Evolutionary conservation across 2,329 filamentous ascomycete species (phyloP).

Genomic region (Teratosphaeriaceae sp.): DNA sequence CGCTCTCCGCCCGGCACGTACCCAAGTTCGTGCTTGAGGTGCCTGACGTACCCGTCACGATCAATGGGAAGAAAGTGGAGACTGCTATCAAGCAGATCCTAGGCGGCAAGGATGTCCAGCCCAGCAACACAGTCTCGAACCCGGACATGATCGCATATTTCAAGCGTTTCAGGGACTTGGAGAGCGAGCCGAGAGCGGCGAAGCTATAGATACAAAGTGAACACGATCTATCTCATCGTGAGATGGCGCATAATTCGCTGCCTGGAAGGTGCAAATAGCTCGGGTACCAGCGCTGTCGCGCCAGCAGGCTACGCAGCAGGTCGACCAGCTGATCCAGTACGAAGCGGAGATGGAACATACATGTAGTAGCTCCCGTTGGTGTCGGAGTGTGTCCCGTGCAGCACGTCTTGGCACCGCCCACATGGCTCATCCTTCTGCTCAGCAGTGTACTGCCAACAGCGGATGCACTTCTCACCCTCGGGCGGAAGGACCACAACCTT

Average conservation of each 20-base stretch:
- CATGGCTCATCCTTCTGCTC: constrained; percentile 59
- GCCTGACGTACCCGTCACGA: constrained; percentile 36
- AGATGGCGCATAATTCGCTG: no score
- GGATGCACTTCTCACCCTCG: constrained; percentile 62
- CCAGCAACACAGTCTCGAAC: constrained; percentile 36
- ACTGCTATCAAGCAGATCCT: constrained; percentile 38
- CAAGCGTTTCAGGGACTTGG: constrained; percentile 27
- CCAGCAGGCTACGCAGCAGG: no score
- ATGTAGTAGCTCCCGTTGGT: background rate
- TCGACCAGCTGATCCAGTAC: no score
- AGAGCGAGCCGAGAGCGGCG: constrained; percentile 18
- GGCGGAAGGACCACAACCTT: constrained; percentile 36
- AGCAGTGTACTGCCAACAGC: constrained; percentile 87
- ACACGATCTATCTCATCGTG: background rate
- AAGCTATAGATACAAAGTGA: constrained; percentile 16
- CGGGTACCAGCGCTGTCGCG: no score
- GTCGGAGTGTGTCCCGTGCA: constrained; percentile 32
- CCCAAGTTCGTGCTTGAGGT: constrained; percentile 35
- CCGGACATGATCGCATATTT: constrained; percentile 32
- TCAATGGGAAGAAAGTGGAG: constrained; percentile 45
- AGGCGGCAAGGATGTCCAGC: constrained; percentile 32
- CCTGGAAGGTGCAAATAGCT: no score
- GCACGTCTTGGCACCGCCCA: constrained; percentile 62
- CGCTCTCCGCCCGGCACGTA: constrained; percentile 33
- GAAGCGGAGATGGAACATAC: no score